Percentiles rank a stretch among this genome's conserved stretches.
phyloP scores from a whole-genome alignment of 495 filamentous ascomycete genomes.

The Hypoxylon subgilvum region DNA sequence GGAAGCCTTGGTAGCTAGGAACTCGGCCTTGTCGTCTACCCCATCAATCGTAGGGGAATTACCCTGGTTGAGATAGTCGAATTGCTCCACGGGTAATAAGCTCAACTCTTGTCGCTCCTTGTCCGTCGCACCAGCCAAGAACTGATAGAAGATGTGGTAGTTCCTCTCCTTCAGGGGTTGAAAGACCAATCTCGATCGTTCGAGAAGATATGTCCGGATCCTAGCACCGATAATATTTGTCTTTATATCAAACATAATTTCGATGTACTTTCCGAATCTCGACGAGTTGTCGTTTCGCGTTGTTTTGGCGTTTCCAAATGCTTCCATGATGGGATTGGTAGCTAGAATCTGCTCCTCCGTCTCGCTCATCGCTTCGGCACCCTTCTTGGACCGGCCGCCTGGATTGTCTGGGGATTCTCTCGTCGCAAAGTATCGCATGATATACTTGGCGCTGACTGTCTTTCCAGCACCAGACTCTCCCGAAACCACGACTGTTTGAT shows the following conservation, averaged over 20 bases:
- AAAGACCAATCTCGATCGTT: constrained; percentile 96
- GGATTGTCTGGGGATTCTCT: constrained; percentile 92
- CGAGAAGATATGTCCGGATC: constrained; percentile 93
- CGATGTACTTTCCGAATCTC: constrained; percentile 98
- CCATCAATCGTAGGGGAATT: constrained; percentile 89
- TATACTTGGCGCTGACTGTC: constrained; percentile 99
- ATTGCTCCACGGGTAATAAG: constrained; percentile 83
- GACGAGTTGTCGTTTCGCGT: constrained; percentile 99
- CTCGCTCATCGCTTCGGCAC: constrained; percentile 90
- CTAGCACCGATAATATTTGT: constrained; percentile 98
- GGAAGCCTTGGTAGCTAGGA: constrained; percentile 83
- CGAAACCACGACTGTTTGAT: constrained; percentile 98
- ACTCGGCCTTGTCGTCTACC: constrained; percentile 94
- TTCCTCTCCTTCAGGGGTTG: constrained; percentile 97
- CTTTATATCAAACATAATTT: constrained; percentile 96
- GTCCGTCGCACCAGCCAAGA: constrained; percentile 92
- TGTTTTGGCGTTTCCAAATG: constrained; percentile 98
- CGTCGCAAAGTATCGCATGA: constrained; percentile 99
- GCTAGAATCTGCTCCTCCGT: constrained; percentile 98
- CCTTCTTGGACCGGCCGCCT: constrained; percentile 75
- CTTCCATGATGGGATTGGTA: constrained; percentile 99
- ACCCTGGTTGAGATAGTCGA: constrained; percentile 95
- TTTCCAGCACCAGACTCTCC: constrained; percentile 98
- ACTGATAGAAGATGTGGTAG: constrained; percentile 99
- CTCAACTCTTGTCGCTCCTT: constrained; percentile 77